phyloP scores from a whole-genome alignment of 805 yeast genomes.

The Cyberlindnera euphorbiae region DNA sequence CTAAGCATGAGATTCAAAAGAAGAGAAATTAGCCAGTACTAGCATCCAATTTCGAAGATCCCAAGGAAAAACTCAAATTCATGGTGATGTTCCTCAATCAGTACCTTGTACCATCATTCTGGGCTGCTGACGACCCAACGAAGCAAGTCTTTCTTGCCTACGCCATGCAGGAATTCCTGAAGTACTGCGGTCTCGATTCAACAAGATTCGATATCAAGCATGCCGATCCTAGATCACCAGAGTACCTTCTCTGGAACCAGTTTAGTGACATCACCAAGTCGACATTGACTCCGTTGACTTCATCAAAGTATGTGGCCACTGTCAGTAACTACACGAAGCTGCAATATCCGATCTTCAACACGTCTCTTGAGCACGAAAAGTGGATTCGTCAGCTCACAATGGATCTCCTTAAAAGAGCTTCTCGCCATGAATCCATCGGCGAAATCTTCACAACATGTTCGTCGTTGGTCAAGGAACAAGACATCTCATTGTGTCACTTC shows the following conservation, averaged over 20 bases:
- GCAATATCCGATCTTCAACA: constrained; percentile 60
- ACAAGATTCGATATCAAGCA: constrained; percentile 27
- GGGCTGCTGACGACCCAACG: constrained; percentile 86
- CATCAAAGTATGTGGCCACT: constrained; percentile 61
- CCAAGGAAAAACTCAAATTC: constrained; percentile 59
- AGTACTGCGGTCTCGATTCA: constrained; percentile 48
- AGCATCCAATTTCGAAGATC: constrained; percentile 58
- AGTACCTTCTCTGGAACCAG: constrained; percentile 48
- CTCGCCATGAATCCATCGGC: constrained; percentile 21
- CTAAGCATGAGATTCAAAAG: constrained; percentile 41
- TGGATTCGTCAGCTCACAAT: constrained; percentile 75
- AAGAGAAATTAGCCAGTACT: constrained; percentile 43
- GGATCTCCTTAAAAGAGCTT: constrained; percentile 49
- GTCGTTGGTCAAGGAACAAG: constrained; percentile 63
- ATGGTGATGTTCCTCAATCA: constrained; percentile 60
- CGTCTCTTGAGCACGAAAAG: constrained; percentile 48
- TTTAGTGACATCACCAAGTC: constrained; percentile 65
- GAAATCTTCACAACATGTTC: constrained; percentile 60
- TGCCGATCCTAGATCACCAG: constrained; percentile 24
- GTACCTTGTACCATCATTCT: constrained; percentile 74
- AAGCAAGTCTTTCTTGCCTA: constrained; percentile 80
- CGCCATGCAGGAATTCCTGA: constrained; percentile 82
- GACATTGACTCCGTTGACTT: constrained; percentile 68
- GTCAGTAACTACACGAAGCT: constrained; percentile 41
- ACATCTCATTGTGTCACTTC: constrained; percentile 62